A percentile compares a stretch with the other conserved stretches of the same genome.
These are phyloP conservation scores for Lactifluus piperatus DNA, from an alignment of 768 basidiomycete species.

Conservation along the genomic window DNA sequence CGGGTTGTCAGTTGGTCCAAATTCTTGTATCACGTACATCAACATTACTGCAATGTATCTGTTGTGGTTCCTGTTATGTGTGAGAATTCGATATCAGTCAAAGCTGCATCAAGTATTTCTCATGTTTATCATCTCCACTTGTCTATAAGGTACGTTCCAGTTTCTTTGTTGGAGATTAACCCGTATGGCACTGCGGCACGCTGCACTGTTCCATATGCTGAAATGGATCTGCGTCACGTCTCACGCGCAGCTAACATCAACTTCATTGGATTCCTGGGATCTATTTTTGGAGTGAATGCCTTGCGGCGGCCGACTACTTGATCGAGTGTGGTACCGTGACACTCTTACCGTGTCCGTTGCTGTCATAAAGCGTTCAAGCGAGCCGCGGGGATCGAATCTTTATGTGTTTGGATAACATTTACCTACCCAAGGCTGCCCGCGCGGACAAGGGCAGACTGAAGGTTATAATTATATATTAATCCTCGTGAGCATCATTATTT, in stretches of 20 bases:
- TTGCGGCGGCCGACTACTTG: background rate
- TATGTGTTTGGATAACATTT: background rate
- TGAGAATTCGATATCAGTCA: background rate
- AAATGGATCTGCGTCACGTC: background rate
- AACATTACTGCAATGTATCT: slow-evolving; percentile 2
- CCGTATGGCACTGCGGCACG: background rate
- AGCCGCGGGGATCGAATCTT: background rate
- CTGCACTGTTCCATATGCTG: background rate
- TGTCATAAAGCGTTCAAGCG: background rate
- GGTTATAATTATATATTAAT: background rate
- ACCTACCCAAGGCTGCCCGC: background rate
- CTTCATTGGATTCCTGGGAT: background rate
- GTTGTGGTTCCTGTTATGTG: slow-evolving; percentile 5
- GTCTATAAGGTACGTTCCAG: background rate
- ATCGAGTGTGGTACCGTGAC: background rate
- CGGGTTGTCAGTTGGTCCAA: slow-evolving; percentile 19
- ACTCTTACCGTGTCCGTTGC: background rate
- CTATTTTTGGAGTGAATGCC: background rate
- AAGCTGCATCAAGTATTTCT: background rate
- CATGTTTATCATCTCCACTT: too few relatives aligned
- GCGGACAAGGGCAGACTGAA: background rate
- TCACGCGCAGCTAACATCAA: background rate
- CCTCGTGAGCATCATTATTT: background rate
- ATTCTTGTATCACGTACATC: slow-evolving; percentile 14
- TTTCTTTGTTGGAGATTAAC: background rate